Base-by-base conservation (phyloP, 148 eudicot genomes). In the Linanthus parryae region DNA sequence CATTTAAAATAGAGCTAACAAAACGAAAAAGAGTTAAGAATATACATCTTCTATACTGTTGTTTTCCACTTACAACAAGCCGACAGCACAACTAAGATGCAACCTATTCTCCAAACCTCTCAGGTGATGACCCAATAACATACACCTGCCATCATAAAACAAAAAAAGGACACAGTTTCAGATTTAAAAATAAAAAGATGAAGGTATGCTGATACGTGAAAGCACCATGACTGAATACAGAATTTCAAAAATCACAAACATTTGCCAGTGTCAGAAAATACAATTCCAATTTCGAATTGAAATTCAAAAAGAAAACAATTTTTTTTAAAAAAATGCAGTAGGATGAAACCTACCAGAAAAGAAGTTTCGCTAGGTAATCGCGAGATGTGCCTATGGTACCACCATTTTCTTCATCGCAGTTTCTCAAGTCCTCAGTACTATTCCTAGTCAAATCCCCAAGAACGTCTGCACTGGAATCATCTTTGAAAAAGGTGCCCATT, bases 101-200 rank as follows among this genome's bases (percentile, higher is more conserved):
- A 89, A 66, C 63, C 95, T 71, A 73, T 85, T 85, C 66, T 85
- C 97, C 85, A 89, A 77, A 20, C 97, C 87, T 80, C 97, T 58
- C 28, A 89, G 67, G 63, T 89, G 95, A 72, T 85, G 90, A 25
- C 97, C 97, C 64, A 85, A 57, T 66, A 89, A 61, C 97, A 82
- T 89, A 70, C 94, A 88, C 96, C 96, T 81, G 86, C 52, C 59
- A 59, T 27, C n/a, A n/a, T n/a, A n/a, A n/a, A n/a, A n/a, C n/a
- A n/a, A n/a, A n/a, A n/a, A n/a, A n/a, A n/a, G n/a, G n/a, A n/a
- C n/a, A n/a, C n/a, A n/a, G n/a, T n/a, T n/a, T n/a, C n/a, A n/a
- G n/a, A n/a, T n/a, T n/a, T n/a, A n/a, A n/a, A n/a, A n/a, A n/a
- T n/a, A n/a, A n/a, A n/a, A n/a, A n/a, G n/a, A n/a, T n/a, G n/a